A percentile compares a stretch with the other conserved stretches of the same genome.
These are phyloP conservation scores for Aspergillus sp. DNA, from an alignment of 2,329 filamentous ascomycete genomes.

Conservation along the genomic window DNA sequence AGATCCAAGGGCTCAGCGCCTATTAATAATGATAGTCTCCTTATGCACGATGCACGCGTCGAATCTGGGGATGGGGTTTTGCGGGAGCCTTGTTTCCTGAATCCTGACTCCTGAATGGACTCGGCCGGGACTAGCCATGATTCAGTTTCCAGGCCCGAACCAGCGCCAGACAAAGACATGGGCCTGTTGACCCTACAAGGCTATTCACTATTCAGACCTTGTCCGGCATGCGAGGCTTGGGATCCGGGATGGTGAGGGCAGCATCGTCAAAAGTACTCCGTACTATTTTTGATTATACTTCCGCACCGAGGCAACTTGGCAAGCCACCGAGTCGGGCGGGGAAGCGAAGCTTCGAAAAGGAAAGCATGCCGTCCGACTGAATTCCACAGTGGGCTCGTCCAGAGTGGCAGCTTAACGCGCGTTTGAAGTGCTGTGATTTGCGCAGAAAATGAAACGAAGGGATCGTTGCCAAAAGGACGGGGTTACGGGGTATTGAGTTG, in stretches of 20 bases:
- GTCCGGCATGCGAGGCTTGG: background rate
- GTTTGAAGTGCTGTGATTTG: constrained; percentile 8
- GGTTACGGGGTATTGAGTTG: background rate
- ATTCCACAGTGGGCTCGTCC: background rate
- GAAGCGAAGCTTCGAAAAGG: background rate
- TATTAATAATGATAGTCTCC: background rate
- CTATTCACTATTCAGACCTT: background rate
- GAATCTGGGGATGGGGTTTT: background rate
- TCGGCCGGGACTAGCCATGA: background rate
- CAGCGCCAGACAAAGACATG: background rate
- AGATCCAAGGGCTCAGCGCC: background rate
- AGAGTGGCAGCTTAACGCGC: background rate
- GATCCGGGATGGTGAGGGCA: too few species aligned
- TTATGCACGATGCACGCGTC: background rate
- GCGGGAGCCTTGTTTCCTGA: background rate
- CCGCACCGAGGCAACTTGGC: background rate
- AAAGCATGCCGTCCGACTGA: background rate
- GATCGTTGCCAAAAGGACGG: background rate
- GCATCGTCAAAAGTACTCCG: too few species aligned
- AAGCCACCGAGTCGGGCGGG: background rate
- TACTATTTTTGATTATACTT: too few species aligned
- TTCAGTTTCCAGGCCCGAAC: background rate
- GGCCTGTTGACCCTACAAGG: background rate
- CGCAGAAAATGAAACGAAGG: constrained; percentile 2
- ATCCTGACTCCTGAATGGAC: background rate